Base-by-base conservation (phyloP, 176 grass and related monocot species). In the Ampelocalamus luodianensis region DNA sequence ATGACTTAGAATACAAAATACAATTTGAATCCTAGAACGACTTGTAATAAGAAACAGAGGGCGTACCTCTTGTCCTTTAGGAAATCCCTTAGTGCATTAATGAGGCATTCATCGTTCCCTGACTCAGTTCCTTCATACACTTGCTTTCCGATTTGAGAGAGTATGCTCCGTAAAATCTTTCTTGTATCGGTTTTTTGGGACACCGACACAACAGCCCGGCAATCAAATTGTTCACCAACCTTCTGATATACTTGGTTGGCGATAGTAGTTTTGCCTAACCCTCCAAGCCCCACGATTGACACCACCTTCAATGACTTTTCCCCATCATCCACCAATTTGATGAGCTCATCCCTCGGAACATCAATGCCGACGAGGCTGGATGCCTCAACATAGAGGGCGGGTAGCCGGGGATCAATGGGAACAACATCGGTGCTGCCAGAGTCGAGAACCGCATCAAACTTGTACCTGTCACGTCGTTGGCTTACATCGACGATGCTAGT, bases 191-290 rank as follows among this genome's bases (percentile, higher is more conserved):
- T 78, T 43, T 82, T 81, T 10, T 90, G 88, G 0, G 78, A 34
- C 32, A 34, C 32, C 32, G 32, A 34, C 32, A 34, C 32, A 34
- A 34, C 1, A 34, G 32, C 32, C 13, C 61, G 65, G 43, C 83
- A 86, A 63, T 82, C 83, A 68, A 90, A 90, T 38, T 68, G 23
- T 2, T 24, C 1, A 0, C 63, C 34, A 6, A 77, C 34, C 13
- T 55, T 76, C 3, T 10, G 18, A 55, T 82, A 86, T n/a, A 86
- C 71, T 45, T 90, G 83, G 34, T 90, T 90, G 0, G 54, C 88
- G 26, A 90, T 13, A 11, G 83, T 90, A 20, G 72, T 90, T 72
- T 90, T 90, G 22, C 88, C 88, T 34, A 77, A 46, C 14, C 88
- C 88, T 62, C 88, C 88, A 39, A 34, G 79, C 2, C 88, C 88